A percentile compares a stretch with the other conserved stretches of the same genome.
phyloP scores from a whole-genome alignment of 1,284 basidiomycete genomes.

The Cutaneotrichosporon mucoides region DNA sequence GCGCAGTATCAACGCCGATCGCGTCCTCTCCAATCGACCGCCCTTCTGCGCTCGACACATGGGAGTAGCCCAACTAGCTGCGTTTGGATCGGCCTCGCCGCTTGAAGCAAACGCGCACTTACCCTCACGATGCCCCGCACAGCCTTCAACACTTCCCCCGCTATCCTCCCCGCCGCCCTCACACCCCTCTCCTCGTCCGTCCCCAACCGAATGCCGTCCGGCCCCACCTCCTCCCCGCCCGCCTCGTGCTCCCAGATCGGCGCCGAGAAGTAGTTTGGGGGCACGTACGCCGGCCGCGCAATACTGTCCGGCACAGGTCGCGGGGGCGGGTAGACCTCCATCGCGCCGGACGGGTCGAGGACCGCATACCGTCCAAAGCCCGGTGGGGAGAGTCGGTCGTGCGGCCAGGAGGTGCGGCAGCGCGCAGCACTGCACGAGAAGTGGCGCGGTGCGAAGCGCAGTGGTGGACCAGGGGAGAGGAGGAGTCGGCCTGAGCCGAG shows the following conservation, averaged over 20 bases:
- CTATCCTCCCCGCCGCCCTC: slow-evolving; percentile 60
- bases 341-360: slow-evolving; percentile 27
- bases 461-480: too few relatives aligned
- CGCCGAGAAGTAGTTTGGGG: slow-evolving; percentile 40
- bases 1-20: too few relatives aligned
- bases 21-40: too few relatives aligned
- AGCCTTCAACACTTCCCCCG: slow-evolving; percentile 59
- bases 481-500: too few relatives aligned
- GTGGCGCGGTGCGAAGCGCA: too few relatives aligned
- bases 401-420: not conserved
- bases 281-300: slow-evolving; percentile 59
- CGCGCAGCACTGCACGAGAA: too few relatives aligned
- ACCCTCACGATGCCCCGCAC: slow-evolving; percentile 61
- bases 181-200: slow-evolving; percentile 59
- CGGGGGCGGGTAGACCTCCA: slow-evolving; percentile 43
- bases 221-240: slow-evolving; percentile 39
- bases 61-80: too few relatives aligned
- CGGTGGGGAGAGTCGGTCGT: slow-evolving; percentile 20
- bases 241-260: slow-evolving; percentile 50
- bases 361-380: slow-evolving; percentile 35
- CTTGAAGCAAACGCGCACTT: slow-evolving; percentile 24
- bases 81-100: too few relatives aligned
- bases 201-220: slow-evolving; percentile 56
- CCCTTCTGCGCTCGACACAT: too few relatives aligned
- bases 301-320: slow-evolving; percentile 62